Evolutionary conservation across 2,329 filamentous ascomycete genomes (phyloP).

Genomic region (Cordyceps cateniannulata): DNA sequence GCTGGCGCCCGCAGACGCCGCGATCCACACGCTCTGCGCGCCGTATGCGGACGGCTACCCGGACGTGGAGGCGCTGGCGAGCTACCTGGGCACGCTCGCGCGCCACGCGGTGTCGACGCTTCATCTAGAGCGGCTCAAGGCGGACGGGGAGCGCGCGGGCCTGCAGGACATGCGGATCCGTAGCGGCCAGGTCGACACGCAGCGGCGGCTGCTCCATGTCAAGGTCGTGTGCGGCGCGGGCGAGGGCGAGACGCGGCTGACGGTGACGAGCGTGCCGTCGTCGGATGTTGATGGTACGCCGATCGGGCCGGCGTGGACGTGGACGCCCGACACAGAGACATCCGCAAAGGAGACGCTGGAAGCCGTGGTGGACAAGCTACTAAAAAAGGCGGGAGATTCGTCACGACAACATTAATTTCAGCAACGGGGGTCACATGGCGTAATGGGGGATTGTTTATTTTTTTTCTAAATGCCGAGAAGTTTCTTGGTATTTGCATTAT

Average conservation of each 20-base stretch:
- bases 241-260: not conserved
- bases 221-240: not conserved
- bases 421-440: too few relatives aligned
- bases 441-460: not conserved
- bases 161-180: constrained; percentile 27
- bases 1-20: constrained; percentile 29
- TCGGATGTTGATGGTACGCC: not conserved
- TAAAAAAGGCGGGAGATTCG: not conserved
- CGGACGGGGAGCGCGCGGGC: constrained; percentile 11
- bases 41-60: constrained; percentile 40
- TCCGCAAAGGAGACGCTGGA: constrained; percentile 19
- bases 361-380: constrained; percentile 17
- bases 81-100: constrained; percentile 40
- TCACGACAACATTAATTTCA: not conserved
- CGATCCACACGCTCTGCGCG: constrained; percentile 33
- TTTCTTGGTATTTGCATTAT: not conserved
- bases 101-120: constrained; percentile 33
- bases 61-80: constrained; percentile 35
- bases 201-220: not conserved
- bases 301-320: constrained; percentile 23
- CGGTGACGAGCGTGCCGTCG: not conserved
- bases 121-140: constrained; percentile 24
- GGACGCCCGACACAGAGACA: constrained; percentile 18
- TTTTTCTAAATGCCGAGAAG: too few relatives aligned
- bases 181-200: constrained; percentile 21